Percentiles rank a stretch among this genome's conserved stretches.
Conservation (phyloP, 306 rosid species). For the Dryas alaskensis region DNA sequence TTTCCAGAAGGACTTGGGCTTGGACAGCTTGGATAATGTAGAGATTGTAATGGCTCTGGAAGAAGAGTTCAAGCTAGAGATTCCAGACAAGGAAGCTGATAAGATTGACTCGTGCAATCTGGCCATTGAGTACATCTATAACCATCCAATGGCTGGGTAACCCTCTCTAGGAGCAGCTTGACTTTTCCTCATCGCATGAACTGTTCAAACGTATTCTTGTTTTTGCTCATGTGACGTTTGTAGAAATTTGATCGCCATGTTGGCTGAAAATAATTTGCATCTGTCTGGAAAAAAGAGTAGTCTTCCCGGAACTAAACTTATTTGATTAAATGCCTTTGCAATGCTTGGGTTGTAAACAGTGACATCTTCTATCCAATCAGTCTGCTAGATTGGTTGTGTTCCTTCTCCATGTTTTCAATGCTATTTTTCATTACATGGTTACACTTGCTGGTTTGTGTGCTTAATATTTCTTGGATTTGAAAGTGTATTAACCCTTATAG, state of each 20-base stretch:
- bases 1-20: conserved; percentile 89
- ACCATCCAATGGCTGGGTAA: conserved; percentile 90
- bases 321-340: neutral
- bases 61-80: conserved; percentile 97
- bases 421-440: neutral
- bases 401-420: neutral
- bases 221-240: conserved; percentile 22
- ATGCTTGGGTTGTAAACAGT: conserved; percentile 8
- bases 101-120: conserved; percentile 72
- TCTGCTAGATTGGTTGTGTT: conserved; percentile 11
- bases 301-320: conserved; percentile 22
- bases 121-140: conserved; percentile 83
- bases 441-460: neutral
- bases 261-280: conserved; percentile 51
- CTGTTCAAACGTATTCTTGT: conserved; percentile 21
- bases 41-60: conserved; percentile 96
- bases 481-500: neutral
- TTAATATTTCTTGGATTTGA: neutral
- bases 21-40: conserved; percentile 97
- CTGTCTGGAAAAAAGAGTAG: conserved; percentile 30
- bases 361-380: neutral
- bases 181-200: conserved; percentile 5
- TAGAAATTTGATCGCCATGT: conserved; percentile 25
- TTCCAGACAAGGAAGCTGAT: conserved; percentile 92
- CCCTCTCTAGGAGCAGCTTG: neutral